Evolutionary conservation across 2,329 filamentous ascomycete genomes (phyloP).

Genomic region (Neospermospora avenae): DNA sequence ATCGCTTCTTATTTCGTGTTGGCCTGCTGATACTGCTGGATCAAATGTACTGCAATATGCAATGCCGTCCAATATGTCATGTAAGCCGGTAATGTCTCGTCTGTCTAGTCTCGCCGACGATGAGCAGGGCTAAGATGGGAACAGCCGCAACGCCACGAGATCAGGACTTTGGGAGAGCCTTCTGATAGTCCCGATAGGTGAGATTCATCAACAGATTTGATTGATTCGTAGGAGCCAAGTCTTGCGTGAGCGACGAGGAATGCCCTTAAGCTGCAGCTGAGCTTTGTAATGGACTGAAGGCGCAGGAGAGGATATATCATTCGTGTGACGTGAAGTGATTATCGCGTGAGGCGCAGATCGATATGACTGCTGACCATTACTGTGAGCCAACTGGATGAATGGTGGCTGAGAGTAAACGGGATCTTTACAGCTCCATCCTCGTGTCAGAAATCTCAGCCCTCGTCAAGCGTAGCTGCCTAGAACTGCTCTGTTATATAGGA

Average conservation of each 20-base stretch:
- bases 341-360: not conserved
- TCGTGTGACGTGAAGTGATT: not conserved
- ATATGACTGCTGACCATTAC: not conserved
- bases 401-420: not conserved
- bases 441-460: not conserved
- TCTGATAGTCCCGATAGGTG: not conserved
- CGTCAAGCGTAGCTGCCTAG: not conserved
- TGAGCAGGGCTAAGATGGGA: not conserved
- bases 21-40: not conserved
- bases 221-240: not conserved
- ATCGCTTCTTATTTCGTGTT: not conserved
- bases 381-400: not conserved
- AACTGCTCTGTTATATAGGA: not conserved
- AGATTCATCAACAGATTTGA: not conserved
- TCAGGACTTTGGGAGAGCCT: not conserved
- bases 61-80: not conserved
- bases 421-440: not conserved
- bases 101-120: not conserved
- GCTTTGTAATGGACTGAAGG: not conserved
- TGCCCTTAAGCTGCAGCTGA: not conserved
- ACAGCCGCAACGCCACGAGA: not conserved
- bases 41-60: not conserved
- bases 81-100: not conserved
- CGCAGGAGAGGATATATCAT: not conserved
- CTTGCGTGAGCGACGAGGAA: not conserved